Conservation (phyloP, 352 stramenopile species). For the Phytophthora europaea region DNA sequence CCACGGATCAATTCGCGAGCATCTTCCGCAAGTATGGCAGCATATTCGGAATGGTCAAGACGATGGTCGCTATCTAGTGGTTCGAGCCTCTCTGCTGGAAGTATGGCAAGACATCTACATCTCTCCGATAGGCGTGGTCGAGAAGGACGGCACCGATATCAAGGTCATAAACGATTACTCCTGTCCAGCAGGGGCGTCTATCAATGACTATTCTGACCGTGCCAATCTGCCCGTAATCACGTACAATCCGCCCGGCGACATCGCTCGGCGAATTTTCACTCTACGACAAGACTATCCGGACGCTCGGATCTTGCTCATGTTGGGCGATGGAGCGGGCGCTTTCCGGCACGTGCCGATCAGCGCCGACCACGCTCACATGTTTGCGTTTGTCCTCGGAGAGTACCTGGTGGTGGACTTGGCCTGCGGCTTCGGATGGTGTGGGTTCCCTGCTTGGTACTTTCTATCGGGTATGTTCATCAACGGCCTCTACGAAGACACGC, state of each 20-base stretch:
- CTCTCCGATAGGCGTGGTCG: not conserved
- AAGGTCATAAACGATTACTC: not conserved
- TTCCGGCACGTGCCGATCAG: not conserved
- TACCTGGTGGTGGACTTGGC: not conserved
- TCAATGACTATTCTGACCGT: not conserved
- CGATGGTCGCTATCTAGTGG: not conserved
- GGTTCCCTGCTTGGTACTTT: not conserved
- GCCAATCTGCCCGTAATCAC: not conserved
- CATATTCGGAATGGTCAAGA: not conserved
- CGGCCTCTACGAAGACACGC: not conserved
- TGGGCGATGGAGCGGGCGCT: not conserved
- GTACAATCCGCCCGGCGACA: not conserved
- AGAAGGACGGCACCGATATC: not conserved
- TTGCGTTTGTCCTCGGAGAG: not conserved
- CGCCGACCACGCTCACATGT: not conserved
- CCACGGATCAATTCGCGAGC: not conserved
- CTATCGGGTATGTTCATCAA: not conserved
- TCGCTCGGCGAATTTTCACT: not conserved
- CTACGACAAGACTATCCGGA: not conserved
- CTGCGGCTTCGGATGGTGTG: not conserved
- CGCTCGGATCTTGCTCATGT: not conserved
- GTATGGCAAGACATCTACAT: not conserved
- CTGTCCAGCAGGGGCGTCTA: not conserved
- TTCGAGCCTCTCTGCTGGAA: not conserved
- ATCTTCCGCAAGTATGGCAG: not conserved